These are phyloP conservation scores for Suhomyces vadensis DNA, from an alignment of 805 yeast genomes.

Conservation along the genomic window DNA sequence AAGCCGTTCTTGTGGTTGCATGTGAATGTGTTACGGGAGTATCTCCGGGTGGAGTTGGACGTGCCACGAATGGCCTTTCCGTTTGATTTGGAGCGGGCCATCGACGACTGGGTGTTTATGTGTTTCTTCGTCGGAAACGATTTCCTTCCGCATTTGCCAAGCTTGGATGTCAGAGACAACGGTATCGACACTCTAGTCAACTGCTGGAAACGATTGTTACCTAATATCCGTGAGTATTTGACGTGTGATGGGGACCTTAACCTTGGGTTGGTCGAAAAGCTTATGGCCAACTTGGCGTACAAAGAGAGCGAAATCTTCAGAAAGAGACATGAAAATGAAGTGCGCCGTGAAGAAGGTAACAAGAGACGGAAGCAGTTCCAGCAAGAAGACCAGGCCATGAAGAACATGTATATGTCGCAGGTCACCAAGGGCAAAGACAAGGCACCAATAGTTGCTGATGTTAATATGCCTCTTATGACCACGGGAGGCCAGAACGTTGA, in stretches of 20 bases:
- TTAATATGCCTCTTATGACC: conserved; percentile 74
- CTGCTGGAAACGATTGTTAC: conserved; percentile 79
- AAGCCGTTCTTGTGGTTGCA: conserved; percentile 96
- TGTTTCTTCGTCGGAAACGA: conserved; percentile 99
- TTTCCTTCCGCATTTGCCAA: conserved; percentile 94
- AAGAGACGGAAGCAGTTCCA: conserved; percentile 56
- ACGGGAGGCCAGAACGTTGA: conserved; percentile 71
- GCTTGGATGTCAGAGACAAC: conserved; percentile 91
- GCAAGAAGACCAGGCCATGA: conserved; percentile 47
- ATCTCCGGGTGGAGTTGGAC: conserved; percentile 75
- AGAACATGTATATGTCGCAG: conserved; percentile 47
- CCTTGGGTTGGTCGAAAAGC: conserved; percentile 69
- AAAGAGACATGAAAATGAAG: conserved; percentile 66
- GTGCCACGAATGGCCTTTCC: conserved; percentile 69
- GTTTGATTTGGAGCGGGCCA: conserved; percentile 90
- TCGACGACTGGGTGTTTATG: conserved; percentile 98
- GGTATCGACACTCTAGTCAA: conserved; percentile 80
- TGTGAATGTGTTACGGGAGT: conserved; percentile 82
- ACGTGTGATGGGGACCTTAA: conserved; percentile 89
- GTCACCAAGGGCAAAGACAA: conserved; percentile 73
- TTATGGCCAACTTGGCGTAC: conserved; percentile 62
- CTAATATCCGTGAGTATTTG: conserved; percentile 69
- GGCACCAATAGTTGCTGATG: conserved; percentile 69
- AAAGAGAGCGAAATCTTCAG: conserved; percentile 81
- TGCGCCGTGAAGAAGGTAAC: conserved; percentile 62